Evolutionary conservation across 805 yeast genomes (phyloP), one percentile per base, ranked within the genome.

Genomic region (Barnettozyma californica): DNA sequence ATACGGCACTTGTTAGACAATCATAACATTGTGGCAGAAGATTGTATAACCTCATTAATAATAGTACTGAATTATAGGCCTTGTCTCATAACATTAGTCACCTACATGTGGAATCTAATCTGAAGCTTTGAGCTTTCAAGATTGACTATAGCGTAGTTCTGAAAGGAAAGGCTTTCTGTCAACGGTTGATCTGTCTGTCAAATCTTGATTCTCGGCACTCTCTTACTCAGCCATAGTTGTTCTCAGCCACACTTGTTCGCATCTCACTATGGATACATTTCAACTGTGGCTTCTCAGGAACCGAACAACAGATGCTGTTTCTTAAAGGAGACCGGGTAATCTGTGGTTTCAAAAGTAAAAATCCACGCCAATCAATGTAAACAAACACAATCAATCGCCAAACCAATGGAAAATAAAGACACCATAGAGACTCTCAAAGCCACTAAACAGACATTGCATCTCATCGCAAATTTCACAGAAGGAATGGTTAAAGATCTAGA

Each of bases 361-460:
- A n/a, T 3, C 11, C 9, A n/a, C 36, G 4, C 19, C 9, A 18
- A 33, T 33, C 36, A 45, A 16, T 14, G 31, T 20, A 9, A 25
- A 20, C 19, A n/a, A 18, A 19, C 13, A 31, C 27, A 19, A 47
- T 18, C 26, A 36, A 10, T 8, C 4, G 18, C 23, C 26, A 38
- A 21, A 38, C n/a, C 14, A n/a, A 25, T 40, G 43, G 34, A 40
- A 5, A 40, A 27, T 23, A n/a, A 26, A 18, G 31, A n/a, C 19
- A 36, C 39, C 7, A n/a, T 50, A 3, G 21, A 43, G 9, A 41
- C 35, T 6, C 40, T 53, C 7, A 52, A 44, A 20, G 48, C 45
- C 2, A 54, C 55, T 14, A 52, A 45, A 21, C 51, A 52, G 29
- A 42, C 51, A 1, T 26, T 54, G 9, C 34, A 37, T 7, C 43